Base-by-base conservation (phyloP, 805 yeast genomes). In the Danielozyma ontarioensis region DNA sequence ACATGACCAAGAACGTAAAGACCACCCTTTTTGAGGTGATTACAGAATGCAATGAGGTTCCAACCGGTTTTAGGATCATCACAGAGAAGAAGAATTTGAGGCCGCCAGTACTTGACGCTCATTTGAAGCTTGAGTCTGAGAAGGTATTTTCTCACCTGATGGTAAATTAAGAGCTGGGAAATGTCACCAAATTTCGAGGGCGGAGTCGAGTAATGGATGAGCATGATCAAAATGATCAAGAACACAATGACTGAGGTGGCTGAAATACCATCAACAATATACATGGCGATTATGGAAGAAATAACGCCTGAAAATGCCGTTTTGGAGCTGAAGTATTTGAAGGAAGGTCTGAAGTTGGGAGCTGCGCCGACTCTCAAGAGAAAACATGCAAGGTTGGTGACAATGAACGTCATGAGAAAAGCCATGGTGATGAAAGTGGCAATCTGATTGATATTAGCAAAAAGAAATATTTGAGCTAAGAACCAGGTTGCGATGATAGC, bases 111-210 rank as follows among this genome's bases (percentile, higher is more conserved):
- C 59, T 93, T 93, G 33, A 93, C 96, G 54, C 90, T 94, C 64
- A 66, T 60, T 50, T 93, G 96, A 48, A 87, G 87, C 38, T 87
- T 75, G 27, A 90, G 67, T 34, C 95, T 68, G 39, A 93, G 62
- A 28, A 87, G 63, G 51, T 93, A 93, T 53, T 93, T 93, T 45
- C 99, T 68, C 8, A 93, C 97, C 59, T 93, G 99, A 54, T 93
- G 98, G 56, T 93, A 93, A 31, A 93, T 90, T 40, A 93, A 70
- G 27, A 89, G 78, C 58, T 93, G 98, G 3, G 97, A 89, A 16
- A 93, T 97, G 59, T 93, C 99, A 23, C 99, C 99, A 89, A 96
- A 93, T 22, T 89, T 83, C 53, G 87, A 88, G 4, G 98, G 97
- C 2, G 97, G 96, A 8, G 96, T 83, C 32, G 78, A 72, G 51